Evolutionary conservation across 768 basidiomycete genomes (phyloP), one percentile per base, ranked within the genome.

Genomic region (Pulveroboletus ravenelii): DNA sequence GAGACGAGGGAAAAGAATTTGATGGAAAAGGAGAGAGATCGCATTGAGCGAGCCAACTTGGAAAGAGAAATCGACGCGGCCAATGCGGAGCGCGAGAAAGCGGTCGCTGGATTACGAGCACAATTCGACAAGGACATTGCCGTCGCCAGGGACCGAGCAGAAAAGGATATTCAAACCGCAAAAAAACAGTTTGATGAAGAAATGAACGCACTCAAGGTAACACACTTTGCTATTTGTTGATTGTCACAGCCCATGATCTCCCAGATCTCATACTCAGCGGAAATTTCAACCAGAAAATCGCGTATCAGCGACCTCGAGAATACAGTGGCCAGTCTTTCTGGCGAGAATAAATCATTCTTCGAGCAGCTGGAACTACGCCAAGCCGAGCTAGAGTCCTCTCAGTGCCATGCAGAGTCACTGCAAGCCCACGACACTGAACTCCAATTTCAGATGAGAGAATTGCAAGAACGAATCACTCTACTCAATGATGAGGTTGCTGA

Each of bases 301-400:
- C 83, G 82, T 40, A 84, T 96, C 43, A 69, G 77, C 7, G 72
- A 80, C 9, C 77, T 98, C 30, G 89, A 94, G 60, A 71, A 72
- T 34, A 83, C 84, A 2, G 72, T 91, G n/a, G 77, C 79, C 55
- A 81, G 75, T 29, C 74, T 93, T 8, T 79, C 81, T 13, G 69
- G 74, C 25, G 89, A 93, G 63, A 94, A 93, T 61, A 85, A 83
- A 57, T 66, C 73, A 10, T 78, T 92, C 55, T 98, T 97, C 64
- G 89, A 94, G 57, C 82, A 87, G 52, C 74, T 93, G 4, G 93
- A 98, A 68, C 61, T 87, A 41, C 85, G 89, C 29, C 92, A 95
- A 65, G 93, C 89, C 14, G 94, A 97, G 62, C 68, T 88, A 10
- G 96, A 99, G 69, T 87, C 89, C 2, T 81, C 84, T 5, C 84